Percentiles rank a stretch among this genome's conserved stretches.
Conservation (phyloP, 192 early-diverging fungal species). For the Rhizophagus clarus region DNA sequence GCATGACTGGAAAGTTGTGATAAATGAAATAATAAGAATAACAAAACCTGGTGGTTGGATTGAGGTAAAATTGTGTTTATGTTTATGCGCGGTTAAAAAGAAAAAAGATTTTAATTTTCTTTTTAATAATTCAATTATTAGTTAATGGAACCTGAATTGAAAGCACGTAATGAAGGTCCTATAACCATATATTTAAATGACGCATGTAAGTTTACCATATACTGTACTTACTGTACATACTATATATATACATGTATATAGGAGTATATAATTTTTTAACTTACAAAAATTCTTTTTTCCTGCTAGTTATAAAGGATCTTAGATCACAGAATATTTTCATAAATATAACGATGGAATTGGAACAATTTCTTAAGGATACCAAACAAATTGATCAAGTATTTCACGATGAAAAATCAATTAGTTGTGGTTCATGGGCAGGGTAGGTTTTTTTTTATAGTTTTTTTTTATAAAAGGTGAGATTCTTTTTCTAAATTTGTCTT, state of each 20-base stretch:
- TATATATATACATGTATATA: too few relatives aligned
- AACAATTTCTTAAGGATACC: background rate
- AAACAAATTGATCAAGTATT: background rate
- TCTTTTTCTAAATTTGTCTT: background rate
- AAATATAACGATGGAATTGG: background rate
- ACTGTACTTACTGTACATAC: too few relatives aligned
- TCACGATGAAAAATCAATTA: background rate
- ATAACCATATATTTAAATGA: background rate
- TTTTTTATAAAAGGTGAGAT: background rate
- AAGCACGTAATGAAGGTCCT: background rate
- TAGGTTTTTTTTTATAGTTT: background rate
- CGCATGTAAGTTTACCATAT: background rate
- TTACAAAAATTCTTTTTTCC: too few relatives aligned
- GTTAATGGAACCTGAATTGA: background rate
- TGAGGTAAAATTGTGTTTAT: background rate
- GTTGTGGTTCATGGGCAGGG: background rate
- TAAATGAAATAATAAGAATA: constrained; percentile 26
- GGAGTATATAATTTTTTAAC: too few relatives aligned
- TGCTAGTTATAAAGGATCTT: background rate
- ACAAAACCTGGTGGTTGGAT: constrained; percentile 30
- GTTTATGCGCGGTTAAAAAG: too few relatives aligned
- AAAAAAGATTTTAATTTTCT: background rate
- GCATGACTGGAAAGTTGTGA: constrained; percentile 21
- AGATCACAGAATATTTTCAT: background rate
- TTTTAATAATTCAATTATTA: background rate